These are phyloP conservation scores for Daldinia decipiens DNA, from an alignment of 495 filamentous ascomycete genomes.

Conservation along the genomic window DNA sequence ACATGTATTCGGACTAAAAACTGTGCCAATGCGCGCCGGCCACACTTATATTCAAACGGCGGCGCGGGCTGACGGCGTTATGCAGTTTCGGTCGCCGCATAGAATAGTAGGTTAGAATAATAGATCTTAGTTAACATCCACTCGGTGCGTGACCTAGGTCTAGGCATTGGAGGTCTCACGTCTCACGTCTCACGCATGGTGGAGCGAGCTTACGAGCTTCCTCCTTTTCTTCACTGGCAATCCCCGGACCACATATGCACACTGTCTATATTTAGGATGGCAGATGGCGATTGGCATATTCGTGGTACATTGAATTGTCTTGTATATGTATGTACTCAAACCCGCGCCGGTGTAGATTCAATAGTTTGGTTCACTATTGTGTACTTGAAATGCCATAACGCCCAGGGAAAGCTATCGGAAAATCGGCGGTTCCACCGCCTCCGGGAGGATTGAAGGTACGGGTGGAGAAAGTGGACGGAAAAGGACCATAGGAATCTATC, in stretches of 20 bases:
- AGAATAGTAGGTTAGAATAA: not conserved
- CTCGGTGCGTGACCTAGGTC: not conserved
- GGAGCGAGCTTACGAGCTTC: not conserved
- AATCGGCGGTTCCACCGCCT: constrained; percentile 4
- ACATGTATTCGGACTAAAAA: not conserved
- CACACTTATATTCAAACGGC: not conserved
- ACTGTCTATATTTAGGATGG: constrained; percentile 5
- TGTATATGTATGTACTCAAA: not conserved
- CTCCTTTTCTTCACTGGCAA: constrained; percentile 9
- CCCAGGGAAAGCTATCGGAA: not conserved
- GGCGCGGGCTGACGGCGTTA: not conserved
- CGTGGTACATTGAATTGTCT: not conserved
- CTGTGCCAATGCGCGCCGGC: not conserved
- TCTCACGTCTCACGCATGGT: constrained; percentile 15
- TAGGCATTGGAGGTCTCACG: constrained; percentile 19
- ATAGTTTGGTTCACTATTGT: not conserved
- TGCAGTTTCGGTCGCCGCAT: not conserved
- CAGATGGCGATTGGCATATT: not conserved
- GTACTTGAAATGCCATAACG: not conserved
- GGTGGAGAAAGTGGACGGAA: not conserved
- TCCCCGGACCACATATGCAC: constrained; percentile 2
- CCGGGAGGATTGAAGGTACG: constrained; percentile 1
- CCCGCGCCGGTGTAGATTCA: not conserved
- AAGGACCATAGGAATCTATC: constrained; percentile 4
- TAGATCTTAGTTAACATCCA: not conserved